Base-by-base conservation (phyloP, 2,329 filamentous ascomycete genomes). In the Sodiomyces alkalinus region DNA sequence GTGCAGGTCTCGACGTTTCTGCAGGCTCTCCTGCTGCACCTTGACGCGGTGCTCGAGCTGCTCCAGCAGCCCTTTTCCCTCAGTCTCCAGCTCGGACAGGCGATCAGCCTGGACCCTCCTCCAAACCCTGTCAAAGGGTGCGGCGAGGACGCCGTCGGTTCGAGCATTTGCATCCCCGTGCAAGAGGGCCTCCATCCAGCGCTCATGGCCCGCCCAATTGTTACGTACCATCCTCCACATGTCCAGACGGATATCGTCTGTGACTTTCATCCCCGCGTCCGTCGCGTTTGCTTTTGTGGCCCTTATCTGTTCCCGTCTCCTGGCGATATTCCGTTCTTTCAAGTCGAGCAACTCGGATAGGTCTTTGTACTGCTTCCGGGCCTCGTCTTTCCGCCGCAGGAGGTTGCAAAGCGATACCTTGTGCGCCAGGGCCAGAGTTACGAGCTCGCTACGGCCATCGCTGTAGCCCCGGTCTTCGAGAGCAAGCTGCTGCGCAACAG, bases 151-250 rank as follows among this genome's bases (percentile, higher is more conserved):
- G 0, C 60, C 64, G 34, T 80, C 77, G 18, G 59, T 65, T 16
- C 57, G 57, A 3, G 60, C 52, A 6, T 56, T 57, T 13, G 60
- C 57, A 25, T 81, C 75, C 2, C 80, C 80, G 28, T 75, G 62
- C 0, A 90, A 47, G 13, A 93, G 54, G 3, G 70, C 61, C 26
- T 81, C 67, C 41, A 81, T 64, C 76, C 83, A 87, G 31, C 70
- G 65, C 33, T 76, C 68, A 42, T 76, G 72, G 2, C 82, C 85
- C 10, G 80, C 62, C 85, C 85, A 93, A 39, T 83, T 81, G 35
- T 74, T 73, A 19, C 66, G 62, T 17, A 85, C 55, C 3, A 66
- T 61, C 22, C 66, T 68, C 40, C 74, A 64, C 32, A 82, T 54
- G 21, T 68, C 56, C 1, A 49, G 39, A 24, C 54, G 59, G 4